A percentile compares a stretch with the other conserved stretches of the same genome.
phyloP scores from a whole-genome alignment of 2,329 filamentous ascomycete genomes.

The Penicillium sp. region DNA sequence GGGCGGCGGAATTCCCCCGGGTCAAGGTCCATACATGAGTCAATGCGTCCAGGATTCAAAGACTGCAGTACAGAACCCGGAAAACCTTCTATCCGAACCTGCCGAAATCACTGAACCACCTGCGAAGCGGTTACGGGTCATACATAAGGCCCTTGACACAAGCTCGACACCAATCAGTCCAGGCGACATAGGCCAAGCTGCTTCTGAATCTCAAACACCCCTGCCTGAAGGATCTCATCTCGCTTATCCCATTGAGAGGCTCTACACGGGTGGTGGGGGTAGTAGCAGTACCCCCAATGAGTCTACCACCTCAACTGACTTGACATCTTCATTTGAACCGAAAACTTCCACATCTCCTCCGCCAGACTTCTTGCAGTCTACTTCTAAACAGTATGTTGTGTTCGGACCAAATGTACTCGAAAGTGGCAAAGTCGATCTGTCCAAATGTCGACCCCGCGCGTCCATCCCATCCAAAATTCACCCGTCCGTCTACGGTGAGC shows the following conservation, averaged over 20 bases:
- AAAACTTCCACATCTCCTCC: constrained; percentile 31
- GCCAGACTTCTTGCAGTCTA: constrained; percentile 17
- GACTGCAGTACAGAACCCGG: not conserved
- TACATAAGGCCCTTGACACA: constrained; percentile 9
- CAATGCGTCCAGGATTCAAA: constrained; percentile 7
- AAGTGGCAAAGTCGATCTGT: constrained; percentile 30
- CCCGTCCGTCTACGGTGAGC: constrained; percentile 78
- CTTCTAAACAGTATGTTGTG: constrained; percentile 15
- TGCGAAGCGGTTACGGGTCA: constrained; percentile 20
- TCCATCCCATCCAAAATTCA: constrained; percentile 79
- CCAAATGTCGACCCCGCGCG: constrained; percentile 70
- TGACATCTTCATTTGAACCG: constrained; percentile 24
- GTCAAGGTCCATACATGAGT: constrained; percentile 18
- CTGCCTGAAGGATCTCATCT: constrained; percentile 4
- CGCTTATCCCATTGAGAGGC: constrained; percentile 3
- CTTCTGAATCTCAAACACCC: not conserved
- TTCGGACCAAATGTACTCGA: constrained; percentile 24
- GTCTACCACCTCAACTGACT: constrained; percentile 29
- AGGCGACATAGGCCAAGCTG: not conserved
- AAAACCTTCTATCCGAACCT: not conserved
- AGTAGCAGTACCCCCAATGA: constrained; percentile 28
- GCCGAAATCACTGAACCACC: constrained; percentile 15
- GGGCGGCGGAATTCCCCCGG: constrained; percentile 9
- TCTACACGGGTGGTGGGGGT: constrained; percentile 22
- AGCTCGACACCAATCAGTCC: constrained; percentile 2